A percentile compares a stretch with the other conserved stretches of the same genome.
These are phyloP conservation scores for Globisporangium solare DNA, from an alignment of 352 stramenopile genomes.

Conservation along the genomic window DNA sequence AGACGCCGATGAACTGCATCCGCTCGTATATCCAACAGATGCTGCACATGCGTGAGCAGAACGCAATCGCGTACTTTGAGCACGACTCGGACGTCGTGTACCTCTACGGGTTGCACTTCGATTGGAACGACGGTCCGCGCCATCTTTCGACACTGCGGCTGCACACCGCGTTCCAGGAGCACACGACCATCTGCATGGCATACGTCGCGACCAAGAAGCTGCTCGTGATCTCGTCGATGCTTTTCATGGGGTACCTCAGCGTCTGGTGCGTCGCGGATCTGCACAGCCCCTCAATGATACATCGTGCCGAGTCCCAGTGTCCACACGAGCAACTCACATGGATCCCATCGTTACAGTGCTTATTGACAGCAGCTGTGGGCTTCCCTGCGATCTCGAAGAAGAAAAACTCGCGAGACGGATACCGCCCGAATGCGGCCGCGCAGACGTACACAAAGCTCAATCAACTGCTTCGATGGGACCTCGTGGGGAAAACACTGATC, in stretches of 20 bases:
- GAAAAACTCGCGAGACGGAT: constrained; percentile 16
- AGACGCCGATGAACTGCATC: constrained; percentile 38
- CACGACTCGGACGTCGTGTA: constrained; percentile 59
- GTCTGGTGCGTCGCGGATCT: constrained; percentile 52
- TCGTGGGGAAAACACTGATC: constrained; percentile 19
- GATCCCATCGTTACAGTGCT: constrained; percentile 42
- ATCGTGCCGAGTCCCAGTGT: constrained; percentile 47
- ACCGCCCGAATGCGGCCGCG: constrained; percentile 24
- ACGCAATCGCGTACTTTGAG: constrained; percentile 71
- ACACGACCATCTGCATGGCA: constrained; percentile 50
- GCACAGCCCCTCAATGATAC: constrained; percentile 52
- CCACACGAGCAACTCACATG: constrained; percentile 58
- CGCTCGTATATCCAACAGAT: constrained; percentile 50
- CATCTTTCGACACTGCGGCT: constrained; percentile 61
- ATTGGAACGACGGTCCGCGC: constrained; percentile 52
- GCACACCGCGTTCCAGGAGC: constrained; percentile 74
- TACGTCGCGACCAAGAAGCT: constrained; percentile 38
- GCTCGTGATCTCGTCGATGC: constrained; percentile 57
- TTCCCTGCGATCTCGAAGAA: constrained; percentile 28
- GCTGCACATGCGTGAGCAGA: constrained; percentile 35
- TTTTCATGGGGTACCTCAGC: constrained; percentile 45
- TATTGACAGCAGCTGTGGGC: constrained; percentile 45
- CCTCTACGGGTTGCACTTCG: constrained; percentile 58
- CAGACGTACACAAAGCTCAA: constrained; percentile 45
- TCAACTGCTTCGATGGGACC: constrained; percentile 54